Evolutionary conservation across 352 stramenopile species (phyloP).

Genomic region (Peronosclerospora sorghi): DNA sequence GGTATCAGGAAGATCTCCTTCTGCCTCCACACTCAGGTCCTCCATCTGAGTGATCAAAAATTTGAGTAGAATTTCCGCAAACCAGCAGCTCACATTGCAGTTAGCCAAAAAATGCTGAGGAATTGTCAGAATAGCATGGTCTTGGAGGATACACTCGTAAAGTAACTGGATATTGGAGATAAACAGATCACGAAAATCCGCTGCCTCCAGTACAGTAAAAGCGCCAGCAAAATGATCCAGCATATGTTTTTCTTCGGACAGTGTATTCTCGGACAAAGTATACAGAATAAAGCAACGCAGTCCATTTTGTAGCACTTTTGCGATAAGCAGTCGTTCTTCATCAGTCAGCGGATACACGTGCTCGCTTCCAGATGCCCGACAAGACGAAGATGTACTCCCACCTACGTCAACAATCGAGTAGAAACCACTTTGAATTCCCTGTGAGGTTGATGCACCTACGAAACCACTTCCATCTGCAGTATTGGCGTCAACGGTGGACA

Average conservation of each 20-base stretch:
- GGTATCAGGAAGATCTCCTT: conserved; percentile 69
- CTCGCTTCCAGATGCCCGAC: conserved; percentile 13
- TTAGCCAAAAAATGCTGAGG: conserved; percentile 92
- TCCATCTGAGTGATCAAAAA: conserved; percentile 93
- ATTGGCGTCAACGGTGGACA: conserved; percentile 67
- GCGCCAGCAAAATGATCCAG: conserved; percentile 93
- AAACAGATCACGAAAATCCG: conserved; percentile 89
- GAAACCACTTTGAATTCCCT: conserved; percentile 8
- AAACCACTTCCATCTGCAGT: conserved; percentile 22
- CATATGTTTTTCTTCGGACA: conserved; percentile 91
- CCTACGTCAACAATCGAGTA: conserved; percentile 13
- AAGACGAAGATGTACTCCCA: conserved; percentile 1
- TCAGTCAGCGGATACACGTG: conserved; percentile 84
- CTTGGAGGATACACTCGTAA: conserved; percentile 89
- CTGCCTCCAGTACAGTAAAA: conserved; percentile 93
- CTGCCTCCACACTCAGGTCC: conserved; percentile 76
- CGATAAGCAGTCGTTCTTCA: conserved; percentile 88
- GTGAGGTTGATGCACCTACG: conserved; percentile 9
- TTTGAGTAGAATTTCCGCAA: conserved; percentile 89
- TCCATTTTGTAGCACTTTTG: conserved; percentile 89
- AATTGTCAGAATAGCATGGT: conserved; percentile 89
- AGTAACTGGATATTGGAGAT: conserved; percentile 85
- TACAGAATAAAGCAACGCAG: conserved; percentile 91
- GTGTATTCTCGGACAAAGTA: conserved; percentile 76
- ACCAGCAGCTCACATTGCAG: conserved; percentile 89